These are phyloP conservation scores for Leptographium wingfieldii DNA, from an alignment of 2,329 filamentous ascomycete species.

Conservation along the genomic window DNA sequence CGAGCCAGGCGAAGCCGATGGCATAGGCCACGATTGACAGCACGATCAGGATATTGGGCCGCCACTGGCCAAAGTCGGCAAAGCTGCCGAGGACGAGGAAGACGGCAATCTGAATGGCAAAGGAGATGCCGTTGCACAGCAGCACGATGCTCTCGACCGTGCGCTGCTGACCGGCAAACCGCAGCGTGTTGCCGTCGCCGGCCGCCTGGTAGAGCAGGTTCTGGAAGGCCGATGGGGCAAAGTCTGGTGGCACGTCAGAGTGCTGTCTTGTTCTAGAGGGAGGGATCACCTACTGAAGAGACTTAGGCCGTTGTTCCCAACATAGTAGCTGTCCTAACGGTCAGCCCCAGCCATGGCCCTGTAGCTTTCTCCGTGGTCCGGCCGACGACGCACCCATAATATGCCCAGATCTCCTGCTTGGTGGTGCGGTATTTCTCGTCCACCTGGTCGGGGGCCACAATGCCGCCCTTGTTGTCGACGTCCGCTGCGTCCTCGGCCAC, in stretches of 20 bases:
- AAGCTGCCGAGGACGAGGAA: slow-evolving; percentile 13
- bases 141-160: slow-evolving; percentile 7
- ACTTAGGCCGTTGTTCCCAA: slow-evolving; percentile 1
- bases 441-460: not conserved
- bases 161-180: not conserved
- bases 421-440: slow-evolving; percentile 1
- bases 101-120: slow-evolving; percentile 13
- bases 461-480: not conserved
- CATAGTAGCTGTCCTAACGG: not conserved
- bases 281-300: not conserved
- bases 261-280: not conserved
- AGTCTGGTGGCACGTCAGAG: not conserved
- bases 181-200: not conserved
- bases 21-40: not conserved
- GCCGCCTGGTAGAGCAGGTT: slow-evolving; percentile 2
- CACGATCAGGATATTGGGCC: slow-evolving; percentile 14
- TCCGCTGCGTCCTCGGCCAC: not conserved
- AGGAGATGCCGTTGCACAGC: slow-evolving; percentile 13
- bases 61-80: slow-evolving; percentile 15
- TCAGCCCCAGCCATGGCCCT: not conserved
- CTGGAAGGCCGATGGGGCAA: slow-evolving; percentile 1
- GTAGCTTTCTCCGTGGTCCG: not conserved
- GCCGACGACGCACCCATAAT: not conserved
- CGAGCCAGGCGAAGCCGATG: slow-evolving; percentile 1
- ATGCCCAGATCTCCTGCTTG: slow-evolving; percentile 1